Evolutionary conservation across 139 green algal genomes (phyloP).

Genomic region (Chlorella vulgaris): DNA sequence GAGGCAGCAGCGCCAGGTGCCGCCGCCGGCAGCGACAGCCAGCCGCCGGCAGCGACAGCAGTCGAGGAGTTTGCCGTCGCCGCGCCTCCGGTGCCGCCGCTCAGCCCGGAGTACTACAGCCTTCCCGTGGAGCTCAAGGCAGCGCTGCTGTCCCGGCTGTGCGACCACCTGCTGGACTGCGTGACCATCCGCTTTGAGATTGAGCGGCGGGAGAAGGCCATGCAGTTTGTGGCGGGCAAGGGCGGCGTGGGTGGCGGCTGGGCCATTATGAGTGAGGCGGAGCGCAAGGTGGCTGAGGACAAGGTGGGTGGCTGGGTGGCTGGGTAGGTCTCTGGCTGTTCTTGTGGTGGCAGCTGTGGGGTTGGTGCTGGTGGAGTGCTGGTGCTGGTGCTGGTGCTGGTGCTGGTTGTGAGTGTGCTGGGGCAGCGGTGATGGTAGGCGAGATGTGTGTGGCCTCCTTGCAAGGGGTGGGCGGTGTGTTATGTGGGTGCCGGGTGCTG

Average conservation of each 20-base stretch:
- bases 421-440: no score
- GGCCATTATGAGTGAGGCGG: slow-evolving; percentile 51
- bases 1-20: no score
- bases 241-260: slow-evolving; percentile 59
- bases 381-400: no score
- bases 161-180: slow-evolving; percentile 64
- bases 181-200: slow-evolving; percentile 65
- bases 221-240: slow-evolving; percentile 56
- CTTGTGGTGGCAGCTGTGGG: no score
- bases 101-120: slow-evolving; percentile 54
- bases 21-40: no score
- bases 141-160: slow-evolving; percentile 56
- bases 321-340: neutral
- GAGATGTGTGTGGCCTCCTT: no score
- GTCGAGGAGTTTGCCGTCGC: neutral
- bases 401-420: no score
- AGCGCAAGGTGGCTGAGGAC: slow-evolving; percentile 42
- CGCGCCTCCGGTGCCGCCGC: slow-evolving; percentile 5
- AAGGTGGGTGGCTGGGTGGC: slow-evolving; percentile 4
- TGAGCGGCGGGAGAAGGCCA: slow-evolving; percentile 62
- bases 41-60: neutral
- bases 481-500: no score
- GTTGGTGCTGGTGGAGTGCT: neutral
- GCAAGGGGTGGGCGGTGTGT: no score
- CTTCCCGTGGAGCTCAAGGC: slow-evolving; percentile 53